Evolutionary conservation across 495 filamentous ascomycete species (phyloP).

Genomic region (Schizothecium vesticola): DNA sequence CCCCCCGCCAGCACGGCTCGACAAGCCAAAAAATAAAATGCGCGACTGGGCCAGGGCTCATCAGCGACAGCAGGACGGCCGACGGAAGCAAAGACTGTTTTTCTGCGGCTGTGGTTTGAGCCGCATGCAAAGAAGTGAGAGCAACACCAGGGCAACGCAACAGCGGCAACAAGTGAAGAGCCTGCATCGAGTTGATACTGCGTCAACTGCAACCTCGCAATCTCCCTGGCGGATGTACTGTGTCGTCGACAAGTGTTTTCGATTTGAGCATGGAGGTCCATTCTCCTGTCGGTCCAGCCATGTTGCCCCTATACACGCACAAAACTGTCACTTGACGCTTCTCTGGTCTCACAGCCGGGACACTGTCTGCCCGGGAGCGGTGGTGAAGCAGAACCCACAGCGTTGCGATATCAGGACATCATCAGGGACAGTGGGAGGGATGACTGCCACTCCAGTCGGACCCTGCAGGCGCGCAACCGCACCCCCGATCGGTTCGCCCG

Average conservation of each 20-base stretch:
- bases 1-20: background rate
- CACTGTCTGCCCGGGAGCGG: background rate
- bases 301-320: background rate
- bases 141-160: background rate
- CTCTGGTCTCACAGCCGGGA: background rate
- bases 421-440: background rate
- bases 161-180: background rate
- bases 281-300: background rate
- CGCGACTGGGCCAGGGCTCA: background rate
- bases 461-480: constrained; percentile 9
- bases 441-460: background rate
- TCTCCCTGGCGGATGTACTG: background rate
- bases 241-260: background rate
- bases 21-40: background rate
- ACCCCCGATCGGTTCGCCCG: constrained; percentile 5
- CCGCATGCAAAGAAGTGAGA: constrained; percentile 3
- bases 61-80: background rate
- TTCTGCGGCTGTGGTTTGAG: constrained; percentile 3
- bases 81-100: background rate
- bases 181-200: background rate
- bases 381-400: background rate
- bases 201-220: constrained; percentile 12
- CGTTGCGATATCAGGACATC: background rate
- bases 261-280: background rate
- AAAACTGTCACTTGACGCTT: background rate